These are phyloP conservation scores for Geotrichum siamense DNA, from an alignment of 1,139 yeast species.

Conservation along the genomic window DNA sequence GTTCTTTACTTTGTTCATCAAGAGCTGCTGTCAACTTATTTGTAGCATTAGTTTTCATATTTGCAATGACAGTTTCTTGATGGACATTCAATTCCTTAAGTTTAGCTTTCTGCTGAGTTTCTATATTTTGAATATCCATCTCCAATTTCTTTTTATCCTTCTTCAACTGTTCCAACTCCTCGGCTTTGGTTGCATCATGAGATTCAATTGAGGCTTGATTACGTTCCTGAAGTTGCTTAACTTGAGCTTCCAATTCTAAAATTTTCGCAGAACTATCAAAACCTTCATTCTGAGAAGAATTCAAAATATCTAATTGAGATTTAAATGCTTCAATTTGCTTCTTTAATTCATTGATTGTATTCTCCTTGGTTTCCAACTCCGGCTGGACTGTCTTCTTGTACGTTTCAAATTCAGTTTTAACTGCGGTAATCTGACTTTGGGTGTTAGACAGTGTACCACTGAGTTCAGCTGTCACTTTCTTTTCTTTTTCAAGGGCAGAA, in stretches of 20 bases:
- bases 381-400: slow-evolving; percentile 34
- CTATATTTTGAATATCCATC: slow-evolving; percentile 10
- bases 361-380: too few relatives aligned
- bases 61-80: slow-evolving; percentile 13
- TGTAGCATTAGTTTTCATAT: slow-evolving; percentile 3
- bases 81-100: slow-evolving; percentile 7
- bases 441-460: too few relatives aligned
- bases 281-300: slow-evolving; percentile 18
- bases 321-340: slow-evolving; percentile 26
- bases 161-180: slow-evolving; percentile 2
- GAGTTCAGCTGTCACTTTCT: too few relatives aligned
- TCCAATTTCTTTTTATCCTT: neutral
- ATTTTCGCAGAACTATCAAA: slow-evolving; percentile 26
- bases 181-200: slow-evolving; percentile 10
- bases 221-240: slow-evolving; percentile 22
- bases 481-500: too few relatives aligned
- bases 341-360: slow-evolving; percentile 28
- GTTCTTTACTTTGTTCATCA: slow-evolving; percentile 3
- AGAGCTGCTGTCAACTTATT: slow-evolving; percentile 5
- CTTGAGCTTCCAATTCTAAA: slow-evolving; percentile 25
- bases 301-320: slow-evolving; percentile 26
- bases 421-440: too few relatives aligned
- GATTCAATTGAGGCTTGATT: neutral
- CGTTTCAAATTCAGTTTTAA: slow-evolving; percentile 31
- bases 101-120: slow-evolving; percentile 16